Base-by-base conservation (phyloP, 139 green algal genomes). In the Nannochloris sp. region DNA sequence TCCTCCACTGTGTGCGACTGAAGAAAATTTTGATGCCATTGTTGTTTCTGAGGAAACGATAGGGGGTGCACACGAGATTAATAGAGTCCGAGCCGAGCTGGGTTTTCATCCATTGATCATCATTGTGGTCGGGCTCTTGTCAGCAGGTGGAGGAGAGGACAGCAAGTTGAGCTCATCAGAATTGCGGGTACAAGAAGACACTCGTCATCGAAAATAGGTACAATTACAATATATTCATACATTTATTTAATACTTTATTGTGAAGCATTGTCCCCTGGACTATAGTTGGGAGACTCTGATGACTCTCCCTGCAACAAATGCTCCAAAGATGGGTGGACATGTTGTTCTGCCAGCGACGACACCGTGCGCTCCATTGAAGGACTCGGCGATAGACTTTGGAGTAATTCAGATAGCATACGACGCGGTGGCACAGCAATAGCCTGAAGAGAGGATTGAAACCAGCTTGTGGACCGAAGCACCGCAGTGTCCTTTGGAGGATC, bases 1-100 rank as follows among this genome's bases (percentile, higher is more conserved):
- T 48, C 85, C 87, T 4, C 88, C 85, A 2, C 29, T 76, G 10
- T 85, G 85, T 4, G 86, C 89, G 44, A 84, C 83, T 6, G 76
- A 86, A 13, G 55, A 72, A 2, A 44, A 58, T 23, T 90, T 95
- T 76, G 51, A 88, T 36, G 90, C 82, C 1, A 69, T 96, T 31
- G 90, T 96, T 9, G 86, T 96, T n/a, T 90, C 79, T 0, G 48
- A 81, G 43, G 90, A 96, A 72, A 96, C 90, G 0, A 43, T 91
- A 10, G 44, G 51, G 0, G 90, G 90, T 0, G 89, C 68, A 0
- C 43, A 77, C 9, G 70, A 73, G 4, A 93, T 96, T 56, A 94
- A 95, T 63, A 31, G 69, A 6, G 73, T 71, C 13, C 69, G 85
- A 1, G 53, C 29, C 0, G 14, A 29, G 11, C 64, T 73, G 1